A percentile compares a stretch with the other conserved stretches of the same genome.
phyloP scores from a whole-genome alignment of 2,329 filamentous ascomycete species.

The Parascedosporium putredinis region DNA sequence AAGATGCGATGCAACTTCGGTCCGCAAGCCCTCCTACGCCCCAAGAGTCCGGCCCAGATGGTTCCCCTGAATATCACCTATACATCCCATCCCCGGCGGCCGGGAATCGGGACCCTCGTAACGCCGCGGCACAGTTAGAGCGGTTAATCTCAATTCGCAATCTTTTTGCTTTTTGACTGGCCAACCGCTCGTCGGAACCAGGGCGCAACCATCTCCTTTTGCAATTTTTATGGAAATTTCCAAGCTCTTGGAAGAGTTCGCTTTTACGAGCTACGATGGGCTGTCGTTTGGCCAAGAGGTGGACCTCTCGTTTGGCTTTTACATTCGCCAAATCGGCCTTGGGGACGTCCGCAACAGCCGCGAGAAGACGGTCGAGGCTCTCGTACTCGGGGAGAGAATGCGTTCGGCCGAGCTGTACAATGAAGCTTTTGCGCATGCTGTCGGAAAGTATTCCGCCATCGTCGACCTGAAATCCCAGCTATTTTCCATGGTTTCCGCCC shows the following conservation, averaged over 20 bases:
- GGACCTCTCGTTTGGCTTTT: slow-evolving; percentile 58
- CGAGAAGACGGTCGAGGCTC: slow-evolving; percentile 80
- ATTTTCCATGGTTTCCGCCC: slow-evolving; percentile 56
- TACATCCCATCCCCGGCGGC: slow-evolving; percentile 40
- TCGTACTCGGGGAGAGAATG: slow-evolving; percentile 84
- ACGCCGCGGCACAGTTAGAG: slow-evolving; percentile 26
- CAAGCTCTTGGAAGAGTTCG: slow-evolving; percentile 42
- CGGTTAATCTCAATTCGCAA: slow-evolving; percentile 51
- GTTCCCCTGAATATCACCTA: slow-evolving; percentile 34
- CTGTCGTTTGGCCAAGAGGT: slow-evolving; percentile 50
- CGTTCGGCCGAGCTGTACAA: slow-evolving; percentile 73
- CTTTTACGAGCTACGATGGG: slow-evolving; percentile 45
- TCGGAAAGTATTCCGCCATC: slow-evolving; percentile 73
- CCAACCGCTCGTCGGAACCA: slow-evolving; percentile 52
- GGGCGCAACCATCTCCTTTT: slow-evolving; percentile 39
- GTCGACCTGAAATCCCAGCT: slow-evolving; percentile 56
- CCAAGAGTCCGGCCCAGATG: slow-evolving; percentile 24
- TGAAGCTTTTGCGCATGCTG: slow-evolving; percentile 84
- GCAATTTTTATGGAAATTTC: slow-evolving; percentile 44
- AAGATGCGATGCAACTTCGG: slow-evolving; percentile 34
- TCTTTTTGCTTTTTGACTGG: slow-evolving; percentile 56
- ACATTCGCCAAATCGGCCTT: slow-evolving; percentile 65
- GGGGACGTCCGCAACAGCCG: slow-evolving; percentile 72
- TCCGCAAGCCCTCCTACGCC: slow-evolving; percentile 25
- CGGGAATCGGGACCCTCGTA: slow-evolving; percentile 13